Base-by-base conservation (phyloP, 148 eudicot genomes). In the Rhododendron henanense region DNA sequence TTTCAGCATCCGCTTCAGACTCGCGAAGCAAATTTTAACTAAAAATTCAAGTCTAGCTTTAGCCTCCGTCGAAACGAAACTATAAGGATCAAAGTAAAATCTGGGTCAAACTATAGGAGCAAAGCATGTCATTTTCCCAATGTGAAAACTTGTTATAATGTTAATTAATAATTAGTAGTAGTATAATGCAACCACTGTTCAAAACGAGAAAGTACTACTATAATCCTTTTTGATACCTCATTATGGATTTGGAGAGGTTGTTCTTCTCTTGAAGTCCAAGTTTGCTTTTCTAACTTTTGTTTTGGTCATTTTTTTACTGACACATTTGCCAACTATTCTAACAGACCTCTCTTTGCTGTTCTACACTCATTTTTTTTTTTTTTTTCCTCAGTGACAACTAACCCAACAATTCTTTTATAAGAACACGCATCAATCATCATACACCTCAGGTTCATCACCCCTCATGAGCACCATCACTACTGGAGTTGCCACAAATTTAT, bases 281-380 rank as follows among this genome's bases (percentile, higher is more conserved):
- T 79, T 91, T 92, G 88, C 69, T 59, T 57, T 41, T 41, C 53
- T 14, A 11, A 11, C 67, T 14, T 59, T 83, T n/a, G 63, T 41
- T 79, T 41, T 50, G 86, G 74, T 84, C 45, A 82, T 19, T 83
- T 83, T 89, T 88, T 88, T 76, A 87, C 96, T 90, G 94, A 93
- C 96, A 92, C 91, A 88, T 84, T 88, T 91, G 93, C 95, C 95
- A 93, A 91, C 94, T 89, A 88, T 91, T 88, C 85, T 61, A 89
- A 81, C 90, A 88, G 91, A 86, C 84, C 79, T 84, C 86, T 88
- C 87, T 90, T 92, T 86, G 94, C 93, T 93, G 94, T 91, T 90
- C 69, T 89, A 90, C 93, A 91, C 94, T 92, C 91, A 92, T 90
- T 87, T 91, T 91, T 87, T 90, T 85, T 78, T 87, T 90, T 85